Conservation (phyloP, 495 filamentous ascomycete species). For the Penicillium mononematosum region DNA sequence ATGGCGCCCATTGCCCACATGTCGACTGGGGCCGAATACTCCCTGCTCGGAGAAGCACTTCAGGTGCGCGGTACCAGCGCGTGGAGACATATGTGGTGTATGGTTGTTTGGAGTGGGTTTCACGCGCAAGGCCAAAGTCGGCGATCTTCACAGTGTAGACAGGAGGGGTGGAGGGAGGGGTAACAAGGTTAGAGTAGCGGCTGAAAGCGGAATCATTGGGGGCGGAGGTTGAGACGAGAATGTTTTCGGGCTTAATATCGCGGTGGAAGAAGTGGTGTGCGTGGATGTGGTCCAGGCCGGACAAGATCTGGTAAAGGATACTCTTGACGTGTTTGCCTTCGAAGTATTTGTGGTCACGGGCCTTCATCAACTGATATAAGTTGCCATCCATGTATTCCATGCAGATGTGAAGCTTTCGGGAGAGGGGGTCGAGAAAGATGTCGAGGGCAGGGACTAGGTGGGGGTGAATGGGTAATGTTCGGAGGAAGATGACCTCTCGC, state of each 20-base stretch:
- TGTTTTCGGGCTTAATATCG: slow-evolving; percentile 99
- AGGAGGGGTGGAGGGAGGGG: slow-evolving; percentile 90
- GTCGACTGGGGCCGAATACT: slow-evolving; percentile 97
- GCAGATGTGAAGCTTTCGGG: slow-evolving; percentile 91
- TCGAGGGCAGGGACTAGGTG: slow-evolving; percentile 96
- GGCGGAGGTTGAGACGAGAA: slow-evolving; percentile 90
- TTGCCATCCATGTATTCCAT: slow-evolving; percentile 99
- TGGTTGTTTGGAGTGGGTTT: slow-evolving; percentile 92
- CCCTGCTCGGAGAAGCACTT: slow-evolving; percentile 93
- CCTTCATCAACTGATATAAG: slow-evolving; percentile 98
- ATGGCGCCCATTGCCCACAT: slow-evolving; percentile 99
- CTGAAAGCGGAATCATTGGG: slow-evolving; percentile 82
- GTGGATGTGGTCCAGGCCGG: slow-evolving; percentile 95
- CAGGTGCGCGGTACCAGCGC: slow-evolving; percentile 95
- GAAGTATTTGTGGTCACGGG: slow-evolving; percentile 88
- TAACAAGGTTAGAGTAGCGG: slow-evolving; percentile 89
- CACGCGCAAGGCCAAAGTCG: slow-evolving; percentile 96
- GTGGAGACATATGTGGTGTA: slow-evolving; percentile 99
- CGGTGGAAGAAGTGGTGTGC: slow-evolving; percentile 97
- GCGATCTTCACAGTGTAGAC: slow-evolving; percentile 97
- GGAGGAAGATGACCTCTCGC: slow-evolving; percentile 93
- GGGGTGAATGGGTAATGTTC: slow-evolving; percentile 78
- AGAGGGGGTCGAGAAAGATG: slow-evolving; percentile 96
- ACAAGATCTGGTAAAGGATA: slow-evolving; percentile 94
- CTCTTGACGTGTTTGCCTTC: slow-evolving; percentile 94